Evolutionary conservation across 345 rosid species (phyloP).

Genomic region (Arabis hirsuta): DNA sequence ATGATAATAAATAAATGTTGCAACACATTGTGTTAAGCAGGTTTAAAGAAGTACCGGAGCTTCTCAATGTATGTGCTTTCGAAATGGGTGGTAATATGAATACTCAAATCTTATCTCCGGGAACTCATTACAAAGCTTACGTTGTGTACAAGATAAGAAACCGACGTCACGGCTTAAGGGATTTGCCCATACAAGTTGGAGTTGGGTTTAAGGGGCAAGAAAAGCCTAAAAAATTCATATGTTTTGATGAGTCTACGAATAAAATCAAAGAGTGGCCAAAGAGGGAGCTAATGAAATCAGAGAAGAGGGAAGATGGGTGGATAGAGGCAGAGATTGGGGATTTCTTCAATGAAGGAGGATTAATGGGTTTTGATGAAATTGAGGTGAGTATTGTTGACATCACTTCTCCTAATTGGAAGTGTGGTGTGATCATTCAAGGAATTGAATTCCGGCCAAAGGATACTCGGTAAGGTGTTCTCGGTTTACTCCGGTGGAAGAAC

Average conservation of each 20-base stretch:
- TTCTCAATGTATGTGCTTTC: constrained; percentile 27
- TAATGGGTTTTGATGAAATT: constrained; percentile 8
- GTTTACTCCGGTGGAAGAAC: neutral
- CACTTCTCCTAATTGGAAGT: neutral
- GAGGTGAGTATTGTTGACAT: constrained; percentile 26
- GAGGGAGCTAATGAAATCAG: constrained; percentile 17
- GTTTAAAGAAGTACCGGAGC: constrained; percentile 20
- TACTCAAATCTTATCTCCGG: neutral
- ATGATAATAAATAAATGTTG: no score
- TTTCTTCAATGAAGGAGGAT: constrained; percentile 31
- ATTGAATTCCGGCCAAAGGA: constrained; percentile 27
- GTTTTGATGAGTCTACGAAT: constrained; percentile 7
- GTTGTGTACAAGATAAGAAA: constrained; percentile 19
- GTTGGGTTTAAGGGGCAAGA: constrained; percentile 32
- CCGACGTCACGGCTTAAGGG: constrained; percentile 7
- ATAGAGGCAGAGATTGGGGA: constrained; percentile 36
- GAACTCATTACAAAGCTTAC: constrained; percentile 26
- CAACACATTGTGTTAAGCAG: constrained; percentile 3
- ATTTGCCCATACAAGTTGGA: constrained; percentile 29
- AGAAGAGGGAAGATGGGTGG: constrained; percentile 34
- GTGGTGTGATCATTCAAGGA: constrained; percentile 32
- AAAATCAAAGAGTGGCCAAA: neutral
- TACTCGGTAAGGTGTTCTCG: neutral
- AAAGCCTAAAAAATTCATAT: constrained; percentile 12
- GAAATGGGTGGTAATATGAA: constrained; percentile 28